Percentiles rank a stretch among this genome's conserved stretches.
Evolutionary conservation across 2,329 filamentous ascomycete genomes (phyloP).

Genomic region (Aspergillus oerlinghausenensis): DNA sequence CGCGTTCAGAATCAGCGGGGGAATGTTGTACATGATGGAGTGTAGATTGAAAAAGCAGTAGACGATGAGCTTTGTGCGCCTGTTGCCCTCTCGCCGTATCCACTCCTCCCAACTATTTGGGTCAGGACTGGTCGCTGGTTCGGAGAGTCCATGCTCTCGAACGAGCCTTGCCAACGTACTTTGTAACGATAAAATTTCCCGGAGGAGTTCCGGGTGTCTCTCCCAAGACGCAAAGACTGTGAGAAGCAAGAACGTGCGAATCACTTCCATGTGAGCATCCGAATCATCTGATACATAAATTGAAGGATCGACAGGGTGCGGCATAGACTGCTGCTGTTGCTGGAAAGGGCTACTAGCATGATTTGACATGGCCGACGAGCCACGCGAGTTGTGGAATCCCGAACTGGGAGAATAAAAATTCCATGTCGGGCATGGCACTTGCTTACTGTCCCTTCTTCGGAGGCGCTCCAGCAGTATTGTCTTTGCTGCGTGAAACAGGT

Average conservation of each 20-base stretch:
- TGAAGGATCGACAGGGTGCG: conserved; percentile 28
- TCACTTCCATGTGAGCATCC: conserved; percentile 47
- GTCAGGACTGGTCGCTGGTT: conserved; percentile 27
- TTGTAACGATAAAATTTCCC: conserved; percentile 54
- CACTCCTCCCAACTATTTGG: conserved; percentile 52
- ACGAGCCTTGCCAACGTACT: conserved; percentile 54
- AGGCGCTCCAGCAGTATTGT: conserved; percentile 51
- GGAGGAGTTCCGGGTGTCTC: conserved; percentile 52
- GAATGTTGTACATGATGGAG: conserved; percentile 59
- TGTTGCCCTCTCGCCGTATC: conserved; percentile 50
- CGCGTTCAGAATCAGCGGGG: conserved; percentile 53
- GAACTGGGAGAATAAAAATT: conserved; percentile 36
- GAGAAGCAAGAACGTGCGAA: conserved; percentile 49
- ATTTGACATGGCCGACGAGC: conserved; percentile 40
- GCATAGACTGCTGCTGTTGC: conserved; percentile 27
- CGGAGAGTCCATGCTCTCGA: conserved; percentile 48
- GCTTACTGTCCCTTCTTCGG: conserved; percentile 45
- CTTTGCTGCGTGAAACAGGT: conserved; percentile 55
- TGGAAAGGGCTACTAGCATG: conserved; percentile 42
- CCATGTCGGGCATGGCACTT: conserved; percentile 40
- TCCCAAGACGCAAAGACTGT: conserved; percentile 59
- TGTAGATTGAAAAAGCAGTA: conserved; percentile 58
- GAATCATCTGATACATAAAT: conserved; percentile 38
- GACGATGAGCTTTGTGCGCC: conserved; percentile 53
- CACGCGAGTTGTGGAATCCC: conserved; percentile 37